Conservation (phyloP, 495 filamentous ascomycete genomes). For the Sordaria brevicollis region DNA sequence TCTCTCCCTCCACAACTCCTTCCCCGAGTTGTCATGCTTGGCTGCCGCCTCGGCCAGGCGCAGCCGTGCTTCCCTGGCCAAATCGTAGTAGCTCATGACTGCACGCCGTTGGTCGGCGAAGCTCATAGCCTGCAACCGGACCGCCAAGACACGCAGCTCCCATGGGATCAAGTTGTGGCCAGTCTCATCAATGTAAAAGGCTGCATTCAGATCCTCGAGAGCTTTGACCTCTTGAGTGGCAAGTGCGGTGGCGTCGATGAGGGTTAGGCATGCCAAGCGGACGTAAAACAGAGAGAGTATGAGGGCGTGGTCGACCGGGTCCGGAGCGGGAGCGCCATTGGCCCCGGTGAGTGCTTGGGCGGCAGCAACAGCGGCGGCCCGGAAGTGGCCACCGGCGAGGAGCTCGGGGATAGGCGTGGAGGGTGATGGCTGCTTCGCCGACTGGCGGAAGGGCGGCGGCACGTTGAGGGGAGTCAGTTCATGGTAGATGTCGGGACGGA, state of each 20-base stretch:
- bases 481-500: conserved; percentile 72
- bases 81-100: conserved; percentile 82
- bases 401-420: conserved; percentile 43
- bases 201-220: conserved; percentile 66
- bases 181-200: conserved; percentile 50
- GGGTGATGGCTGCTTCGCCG: conserved; percentile 31
- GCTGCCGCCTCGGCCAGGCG: conserved; percentile 31
- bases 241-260: conserved; percentile 55
- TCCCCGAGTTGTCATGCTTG: conserved; percentile 33
- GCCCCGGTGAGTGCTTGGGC: conserved; percentile 54
- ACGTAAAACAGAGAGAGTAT: conserved; percentile 76
- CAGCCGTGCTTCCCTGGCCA: conserved; percentile 63
- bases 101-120: conserved; percentile 73
- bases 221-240: conserved; percentile 80
- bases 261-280: conserved; percentile 70
- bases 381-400: conserved; percentile 50
- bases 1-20: conserved; percentile 54
- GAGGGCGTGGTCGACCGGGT: conserved; percentile 43
- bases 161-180: conserved; percentile 64
- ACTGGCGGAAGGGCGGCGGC: conserved; percentile 50
- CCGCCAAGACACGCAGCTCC: conserved; percentile 71
- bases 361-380: conserved; percentile 63
- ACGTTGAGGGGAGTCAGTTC: conserved; percentile 56
- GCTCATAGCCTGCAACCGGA: conserved; percentile 74
- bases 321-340: conserved; percentile 30